A percentile compares a stretch with the other conserved stretches of the same genome.
These are phyloP conservation scores for Irpex sp. DNA, from an alignment of 1,284 basidiomycete species.

Conservation along the genomic window DNA sequence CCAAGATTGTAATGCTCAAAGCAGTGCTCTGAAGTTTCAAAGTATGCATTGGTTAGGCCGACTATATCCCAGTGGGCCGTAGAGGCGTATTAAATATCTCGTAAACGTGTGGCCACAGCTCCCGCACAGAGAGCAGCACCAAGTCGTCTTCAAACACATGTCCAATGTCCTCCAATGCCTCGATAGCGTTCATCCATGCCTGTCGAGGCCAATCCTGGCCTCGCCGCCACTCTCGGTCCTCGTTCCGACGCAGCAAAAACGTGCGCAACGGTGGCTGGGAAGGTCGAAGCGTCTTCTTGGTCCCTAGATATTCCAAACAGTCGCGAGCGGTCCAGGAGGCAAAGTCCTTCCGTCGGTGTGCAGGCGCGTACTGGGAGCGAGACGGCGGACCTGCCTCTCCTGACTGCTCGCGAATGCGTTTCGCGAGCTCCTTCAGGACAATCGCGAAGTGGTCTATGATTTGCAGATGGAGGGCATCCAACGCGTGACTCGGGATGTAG, in stretches of 20 bases:
- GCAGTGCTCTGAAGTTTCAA: too few species aligned
- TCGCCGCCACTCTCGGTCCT: constrained; percentile 43
- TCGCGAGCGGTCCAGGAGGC: constrained; percentile 50
- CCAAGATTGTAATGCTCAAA: too few species aligned
- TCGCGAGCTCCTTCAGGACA: constrained; percentile 54
- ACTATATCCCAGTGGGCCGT: constrained; percentile 45
- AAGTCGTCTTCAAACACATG: constrained; percentile 47
- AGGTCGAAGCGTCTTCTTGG: constrained; percentile 26
- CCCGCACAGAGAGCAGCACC: constrained; percentile 45
- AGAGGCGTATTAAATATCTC: constrained; percentile 45
- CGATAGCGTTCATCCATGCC: constrained; percentile 57
- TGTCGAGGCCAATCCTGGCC: constrained; percentile 69
- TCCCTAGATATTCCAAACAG: constrained; percentile 52
- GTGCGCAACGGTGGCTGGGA: constrained; percentile 40
- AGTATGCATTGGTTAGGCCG: too few species aligned
- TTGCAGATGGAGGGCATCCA: constrained; percentile 65
- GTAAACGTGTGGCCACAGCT: constrained; percentile 45
- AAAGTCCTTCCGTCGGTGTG: constrained; percentile 37
- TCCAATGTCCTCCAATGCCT: constrained; percentile 45
- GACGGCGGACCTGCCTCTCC: constrained; percentile 24
- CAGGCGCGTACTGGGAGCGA: constrained; percentile 56
- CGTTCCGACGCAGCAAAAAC: constrained; percentile 50
- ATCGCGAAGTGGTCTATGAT: constrained; percentile 66
- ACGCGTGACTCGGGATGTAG: constrained; percentile 46
- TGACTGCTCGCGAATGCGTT: constrained; percentile 44